Conservation (phyloP, 108 stramenopile genomes). For the Cyclotella baltica region DNA sequence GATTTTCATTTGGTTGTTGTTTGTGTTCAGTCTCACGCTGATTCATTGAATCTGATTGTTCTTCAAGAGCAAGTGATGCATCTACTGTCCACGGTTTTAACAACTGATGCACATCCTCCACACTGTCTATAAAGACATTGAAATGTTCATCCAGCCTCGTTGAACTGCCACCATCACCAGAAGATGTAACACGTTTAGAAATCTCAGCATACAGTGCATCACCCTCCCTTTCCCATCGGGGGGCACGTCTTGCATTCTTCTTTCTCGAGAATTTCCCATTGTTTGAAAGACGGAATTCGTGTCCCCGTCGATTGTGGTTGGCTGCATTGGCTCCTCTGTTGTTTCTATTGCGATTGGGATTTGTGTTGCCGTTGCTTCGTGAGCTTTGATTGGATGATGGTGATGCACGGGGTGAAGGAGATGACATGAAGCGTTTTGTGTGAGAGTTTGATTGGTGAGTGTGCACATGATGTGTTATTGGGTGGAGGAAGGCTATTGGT, state of each 20-base stretch:
- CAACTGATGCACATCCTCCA: slow-evolving; percentile 41
- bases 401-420: background rate
- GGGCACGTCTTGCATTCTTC: slow-evolving; percentile 58
- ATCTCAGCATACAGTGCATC: slow-evolving; percentile 66
- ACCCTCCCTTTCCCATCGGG: slow-evolving; percentile 82
- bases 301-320: slow-evolving; percentile 51
- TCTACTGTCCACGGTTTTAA: slow-evolving; percentile 37
- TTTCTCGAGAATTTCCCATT: slow-evolving; percentile 19
- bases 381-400: background rate
- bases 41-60: background rate
- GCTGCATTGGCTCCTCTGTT: slow-evolving; percentile 44
- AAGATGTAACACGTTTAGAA: slow-evolving; percentile 35
- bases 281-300: slow-evolving; percentile 28
- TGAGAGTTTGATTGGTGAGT: too few relatives aligned
- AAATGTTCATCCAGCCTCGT: background rate
- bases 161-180: background rate
- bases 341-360: too few relatives aligned
- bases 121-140: slow-evolving; percentile 22
- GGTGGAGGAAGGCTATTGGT: too few relatives aligned
- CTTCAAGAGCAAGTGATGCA: background rate
- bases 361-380: too few relatives aligned
- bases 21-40: background rate
- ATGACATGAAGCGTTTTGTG: too few relatives aligned
- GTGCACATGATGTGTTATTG: too few relatives aligned
- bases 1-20: slow-evolving; percentile 1